Base-by-base conservation (phyloP, 1,284 basidiomycete genomes). In the Cystobasidium slooffiae region DNA sequence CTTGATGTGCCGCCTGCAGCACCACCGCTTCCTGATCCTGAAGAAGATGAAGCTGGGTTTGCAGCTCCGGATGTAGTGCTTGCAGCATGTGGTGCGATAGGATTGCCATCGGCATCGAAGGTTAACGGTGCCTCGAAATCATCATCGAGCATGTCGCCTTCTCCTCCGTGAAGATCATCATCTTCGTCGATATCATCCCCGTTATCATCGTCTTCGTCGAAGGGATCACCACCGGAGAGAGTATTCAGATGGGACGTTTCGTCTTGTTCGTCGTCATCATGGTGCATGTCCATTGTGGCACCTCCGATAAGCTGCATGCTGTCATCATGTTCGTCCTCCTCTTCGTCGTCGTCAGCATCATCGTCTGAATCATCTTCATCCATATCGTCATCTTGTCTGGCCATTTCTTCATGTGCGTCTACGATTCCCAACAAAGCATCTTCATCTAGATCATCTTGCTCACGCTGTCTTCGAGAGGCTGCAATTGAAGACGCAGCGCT, bases 321-420 rank as follows among this genome's bases (percentile, higher is more conserved):
- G 6, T 75, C 70, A 24, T 52, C 64, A 14, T 80, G 77, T 6
- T 78, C 78, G 22, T 79, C 80, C 16, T 78, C 78, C 43, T 80
- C 86, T 72, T 92, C 91, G 78, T 91, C 88, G n/a, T 65, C 52
- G n/a, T 41, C 51, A 12, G 44, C 61, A 56, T 58, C 51, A n/a
- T 66, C 70, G 1, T 73, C 52, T 39, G 63, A 47, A 20, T 66
- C 62, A 56, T 66, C 63, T 31, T 65, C 52, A 16, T 65, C 56
- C 44, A 61, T 62, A 41, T 49, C 68, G 14, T 44, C 68, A 39
- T 70, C 52, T 43, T 66, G 49, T 18, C 43, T 41, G 52, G 37
- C 53, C 55, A 68, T n/a, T n/a, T 55, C 66, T 44, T 59, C 41
- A 22, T 31, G 39, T 24, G 66, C 70, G 22, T 73, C 70, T n/a